Evolutionary conservation across 2,329 filamentous ascomycete species (phyloP), one percentile per base, ranked within the genome.

Genomic region (Alternaria incomplexa): DNA sequence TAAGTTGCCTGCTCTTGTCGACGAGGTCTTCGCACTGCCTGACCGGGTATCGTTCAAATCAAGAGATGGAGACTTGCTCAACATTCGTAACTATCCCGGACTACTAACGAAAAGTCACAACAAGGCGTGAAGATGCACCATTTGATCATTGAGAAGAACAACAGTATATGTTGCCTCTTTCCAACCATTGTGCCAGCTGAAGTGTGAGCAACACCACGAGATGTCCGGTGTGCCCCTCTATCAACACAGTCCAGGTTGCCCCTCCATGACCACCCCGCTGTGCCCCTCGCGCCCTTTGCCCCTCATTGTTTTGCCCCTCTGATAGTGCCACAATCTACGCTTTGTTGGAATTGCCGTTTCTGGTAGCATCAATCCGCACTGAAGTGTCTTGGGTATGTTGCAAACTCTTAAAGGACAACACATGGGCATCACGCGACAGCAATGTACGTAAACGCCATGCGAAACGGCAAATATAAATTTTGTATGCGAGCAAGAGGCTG

Each of bases 301-400:
- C 64, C 63, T 67, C 65, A 22, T 47, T 43, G 23, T 46, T 58
- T 54, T 69, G 67, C 67, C 67, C 67, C 67, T 69, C 66, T 56
- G 56, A 62, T 69, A 69, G 67, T 64, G 64, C 67, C 55, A 32
- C 51, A 61, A 65, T 46, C 30, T 60, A 46, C 40, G 45, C 46
- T 40, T 32, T 46, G 17, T 56, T 17, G 12, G 12, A 43, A 5
- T 50, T 53, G 44, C 20, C 25, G 12, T n/a, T 54, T 45, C 17
- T 28, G 28, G 55, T n/a, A 58, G 26, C 20, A 32, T 10, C 7
- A 43, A 48, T 9, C 13, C 47, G 55, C 43, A 40, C 25, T 12
- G 28, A 57, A 53, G 15, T 43, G n/a, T 52, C 20, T 28, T 32
- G n/a, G 17, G 22, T 23, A 32, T 13, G 48, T 36, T 28, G n/a